A percentile compares a stretch with the other conserved stretches of the same genome.
Conservation (phyloP, 2,329 filamentous ascomycete species). For the Nothomitra cinnamomea region DNA sequence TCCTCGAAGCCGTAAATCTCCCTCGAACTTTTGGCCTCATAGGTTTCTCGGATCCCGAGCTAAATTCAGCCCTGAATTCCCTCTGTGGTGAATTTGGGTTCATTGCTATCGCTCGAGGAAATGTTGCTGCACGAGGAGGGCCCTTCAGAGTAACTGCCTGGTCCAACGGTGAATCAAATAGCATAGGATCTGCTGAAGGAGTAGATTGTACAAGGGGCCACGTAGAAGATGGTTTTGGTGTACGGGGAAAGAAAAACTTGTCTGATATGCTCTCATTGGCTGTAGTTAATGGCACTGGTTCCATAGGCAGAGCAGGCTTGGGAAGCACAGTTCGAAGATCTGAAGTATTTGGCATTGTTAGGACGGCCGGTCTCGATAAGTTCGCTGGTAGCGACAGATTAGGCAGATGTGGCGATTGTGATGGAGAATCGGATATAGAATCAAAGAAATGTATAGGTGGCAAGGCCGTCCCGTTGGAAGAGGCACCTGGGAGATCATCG, state of each 20-base stretch:
- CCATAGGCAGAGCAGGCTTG: conserved; percentile 19
- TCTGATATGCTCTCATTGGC: conserved; percentile 18
- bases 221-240: conserved; percentile 14
- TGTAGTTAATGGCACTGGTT: conserved; percentile 18
- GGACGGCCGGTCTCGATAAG: background rate
- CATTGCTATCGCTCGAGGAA: conserved; percentile 22
- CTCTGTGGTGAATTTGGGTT: conserved; percentile 19
- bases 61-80: conserved; percentile 32
- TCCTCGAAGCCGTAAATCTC: conserved; percentile 36
- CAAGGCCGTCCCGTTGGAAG: background rate
- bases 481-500: background rate
- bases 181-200: conserved; percentile 9
- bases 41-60: conserved; percentile 22
- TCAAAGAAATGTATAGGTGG: conserved; percentile 3
- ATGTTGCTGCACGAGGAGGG: conserved; percentile 6
- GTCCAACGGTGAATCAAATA: conserved; percentile 6
- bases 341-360: conserved; percentile 22
- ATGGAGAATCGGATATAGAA: background rate
- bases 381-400: conserved; percentile 19
- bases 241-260: conserved; percentile 18
- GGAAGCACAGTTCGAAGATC: conserved; percentile 21
- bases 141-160: conserved; percentile 4
- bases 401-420: conserved; percentile 4
- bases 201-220: conserved; percentile 17
- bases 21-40: conserved; percentile 34